These are phyloP conservation scores for Rhizopogon vulgaris DNA, from an alignment of 768 basidiomycete genomes.

Conservation along the genomic window DNA sequence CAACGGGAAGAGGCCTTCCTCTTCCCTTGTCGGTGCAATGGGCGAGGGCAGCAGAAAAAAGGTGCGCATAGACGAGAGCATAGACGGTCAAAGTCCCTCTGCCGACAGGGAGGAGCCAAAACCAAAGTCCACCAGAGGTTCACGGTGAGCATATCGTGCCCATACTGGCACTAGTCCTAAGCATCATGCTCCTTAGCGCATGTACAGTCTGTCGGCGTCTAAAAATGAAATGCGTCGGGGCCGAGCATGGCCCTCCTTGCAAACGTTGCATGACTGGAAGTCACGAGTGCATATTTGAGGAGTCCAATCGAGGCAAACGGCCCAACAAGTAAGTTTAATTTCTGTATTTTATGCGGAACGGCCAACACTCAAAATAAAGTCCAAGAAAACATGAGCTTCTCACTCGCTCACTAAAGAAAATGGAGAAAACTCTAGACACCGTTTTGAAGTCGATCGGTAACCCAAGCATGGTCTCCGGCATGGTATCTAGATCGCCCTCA, in stretches of 20 bases:
- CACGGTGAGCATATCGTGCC: slow-evolving; percentile 45
- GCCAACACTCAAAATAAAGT: slow-evolving; percentile 24
- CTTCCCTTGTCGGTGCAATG: slow-evolving; percentile 33
- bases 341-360: slow-evolving; percentile 15
- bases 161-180: slow-evolving; percentile 5
- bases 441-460: slow-evolving; percentile 86
- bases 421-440: slow-evolving; percentile 90
- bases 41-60: slow-evolving; percentile 49
- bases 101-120: slow-evolving; percentile 63
- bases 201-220: slow-evolving; percentile 89
- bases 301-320: slow-evolving; percentile 91
- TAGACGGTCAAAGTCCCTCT: slow-evolving; percentile 42
- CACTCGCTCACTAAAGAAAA: slow-evolving; percentile 77
- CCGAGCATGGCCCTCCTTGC: slow-evolving; percentile 87
- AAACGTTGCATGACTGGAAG: slow-evolving; percentile 75
- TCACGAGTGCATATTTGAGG: slow-evolving; percentile 95
- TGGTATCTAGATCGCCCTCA: slow-evolving; percentile 79
- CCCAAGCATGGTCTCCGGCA: slow-evolving; percentile 69
- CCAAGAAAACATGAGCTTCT: slow-evolving; percentile 79
- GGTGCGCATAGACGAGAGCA: slow-evolving; percentile 49
- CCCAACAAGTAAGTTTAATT: slow-evolving; percentile 59
- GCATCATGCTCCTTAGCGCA: slow-evolving; percentile 44
- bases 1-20: slow-evolving; percentile 66
- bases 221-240: slow-evolving; percentile 92
- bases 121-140: slow-evolving; percentile 82